A percentile compares a stretch with the other conserved stretches of the same genome.
These are phyloP conservation scores for Termitomyces sp. DNA, from an alignment of 768 basidiomycete species.

Conservation along the genomic window DNA sequence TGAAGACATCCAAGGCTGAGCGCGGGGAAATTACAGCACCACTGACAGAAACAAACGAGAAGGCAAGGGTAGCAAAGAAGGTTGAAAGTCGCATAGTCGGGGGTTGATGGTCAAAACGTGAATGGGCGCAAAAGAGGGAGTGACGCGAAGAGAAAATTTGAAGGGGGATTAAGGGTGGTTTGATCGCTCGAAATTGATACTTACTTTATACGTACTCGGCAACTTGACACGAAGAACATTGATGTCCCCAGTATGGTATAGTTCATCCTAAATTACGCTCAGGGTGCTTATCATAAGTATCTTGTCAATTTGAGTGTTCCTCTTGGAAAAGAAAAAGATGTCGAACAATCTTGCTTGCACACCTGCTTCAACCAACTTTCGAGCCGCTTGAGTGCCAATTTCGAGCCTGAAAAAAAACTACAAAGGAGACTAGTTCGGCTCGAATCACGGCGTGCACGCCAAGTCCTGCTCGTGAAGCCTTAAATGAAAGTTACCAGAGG, in stretches of 20 bases:
- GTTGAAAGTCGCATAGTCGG: slow-evolving; percentile 17
- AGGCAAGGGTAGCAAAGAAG: slow-evolving; percentile 18
- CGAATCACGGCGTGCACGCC: not conserved
- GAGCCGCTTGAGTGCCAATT: not conserved
- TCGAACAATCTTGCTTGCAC: not conserved
- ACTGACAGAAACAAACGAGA: slow-evolving; percentile 19
- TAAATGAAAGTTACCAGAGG: not conserved
- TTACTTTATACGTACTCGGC: not conserved
- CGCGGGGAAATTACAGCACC: slow-evolving; percentile 17
- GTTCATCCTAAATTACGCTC: not conserved
- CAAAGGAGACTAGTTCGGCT: not conserved
- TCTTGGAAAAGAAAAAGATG: not conserved
- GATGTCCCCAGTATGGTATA: slow-evolving; percentile 4
- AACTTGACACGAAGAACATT: not conserved
- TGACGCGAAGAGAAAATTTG: not conserved
- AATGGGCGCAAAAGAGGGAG: not conserved
- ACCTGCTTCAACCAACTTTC: no score
- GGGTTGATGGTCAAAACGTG: not conserved
- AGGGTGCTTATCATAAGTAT: not conserved
- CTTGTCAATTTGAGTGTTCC: not conserved
- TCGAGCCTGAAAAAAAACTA: not conserved
- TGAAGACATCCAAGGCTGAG: slow-evolving; percentile 23
- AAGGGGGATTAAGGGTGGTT: not conserved
- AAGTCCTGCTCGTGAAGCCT: not conserved
- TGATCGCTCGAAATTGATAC: not conserved